Percentiles rank a stretch among this genome's conserved stretches.
phyloP scores from a whole-genome alignment of 345 rosid species.

The Cardamine resedifolia region DNA sequence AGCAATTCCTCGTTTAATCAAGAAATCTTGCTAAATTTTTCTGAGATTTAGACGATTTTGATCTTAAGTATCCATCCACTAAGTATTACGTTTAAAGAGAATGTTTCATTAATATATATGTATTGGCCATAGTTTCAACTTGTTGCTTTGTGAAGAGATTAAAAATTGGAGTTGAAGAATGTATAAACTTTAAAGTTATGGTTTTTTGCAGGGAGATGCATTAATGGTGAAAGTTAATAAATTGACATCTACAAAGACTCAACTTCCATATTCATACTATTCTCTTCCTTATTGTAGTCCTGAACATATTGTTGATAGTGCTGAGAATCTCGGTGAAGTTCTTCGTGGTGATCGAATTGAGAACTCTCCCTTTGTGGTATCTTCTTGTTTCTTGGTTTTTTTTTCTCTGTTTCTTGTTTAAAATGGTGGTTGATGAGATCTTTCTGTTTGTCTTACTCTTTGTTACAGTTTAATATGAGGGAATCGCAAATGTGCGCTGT shows the following conservation, averaged over 20 bases:
- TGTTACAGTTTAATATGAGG: conserved; percentile 78
- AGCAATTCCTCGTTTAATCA: not conserved
- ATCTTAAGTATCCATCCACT: no score
- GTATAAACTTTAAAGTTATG: not conserved
- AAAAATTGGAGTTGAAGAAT: no score
- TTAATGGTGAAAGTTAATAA: conserved; percentile 92
- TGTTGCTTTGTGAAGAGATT: not conserved
- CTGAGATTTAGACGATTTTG: not conserved
- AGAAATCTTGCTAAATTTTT: not conserved
- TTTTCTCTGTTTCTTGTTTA: not conserved
- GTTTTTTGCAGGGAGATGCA: conserved; percentile 57
- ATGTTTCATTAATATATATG: not conserved
- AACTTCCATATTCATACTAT: conserved; percentile 85
- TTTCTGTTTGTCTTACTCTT: not conserved
- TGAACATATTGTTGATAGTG: conserved; percentile 61
- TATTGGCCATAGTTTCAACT: not conserved
- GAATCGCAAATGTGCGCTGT: conserved; percentile 68
- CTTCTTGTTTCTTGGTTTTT: conserved; percentile 22
- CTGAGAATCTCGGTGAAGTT: conserved; percentile 96
- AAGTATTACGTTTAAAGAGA: not conserved
- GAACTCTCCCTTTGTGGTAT: conserved; percentile 80
- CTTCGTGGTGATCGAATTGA: conserved; percentile 92
- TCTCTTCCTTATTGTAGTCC: conserved; percentile 75
- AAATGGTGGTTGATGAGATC: conserved; percentile 10
- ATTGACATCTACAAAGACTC: conserved; percentile 85